Conservation (phyloP, 169 alveolate genomes). For the Condylostoma magnum region DNA sequence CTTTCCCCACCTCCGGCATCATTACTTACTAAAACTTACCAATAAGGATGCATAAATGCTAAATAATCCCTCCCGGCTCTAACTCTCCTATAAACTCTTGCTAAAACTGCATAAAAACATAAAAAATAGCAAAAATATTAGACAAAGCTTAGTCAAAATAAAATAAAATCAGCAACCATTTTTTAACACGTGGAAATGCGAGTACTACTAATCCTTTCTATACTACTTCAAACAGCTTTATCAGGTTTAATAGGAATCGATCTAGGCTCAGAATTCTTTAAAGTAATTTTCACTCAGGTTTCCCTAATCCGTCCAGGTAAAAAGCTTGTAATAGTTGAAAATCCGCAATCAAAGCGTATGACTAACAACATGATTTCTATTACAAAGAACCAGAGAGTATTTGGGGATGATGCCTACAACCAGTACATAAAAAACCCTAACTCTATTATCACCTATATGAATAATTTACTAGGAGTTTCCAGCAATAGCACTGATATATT, state of each 20-base stretch:
- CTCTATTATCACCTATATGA: slow-evolving; percentile 32
- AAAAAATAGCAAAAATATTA: no score
- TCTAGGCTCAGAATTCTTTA: slow-evolving; percentile 27
- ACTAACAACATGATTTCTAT: slow-evolving; percentile 46
- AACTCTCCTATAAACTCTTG: no score
- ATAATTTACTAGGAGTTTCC: slow-evolving; percentile 37
- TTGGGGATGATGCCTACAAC: slow-evolving; percentile 42
- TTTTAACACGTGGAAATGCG: no score
- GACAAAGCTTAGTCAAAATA: no score
- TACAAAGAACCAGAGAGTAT: slow-evolving; percentile 45
- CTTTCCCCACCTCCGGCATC: slow-evolving; percentile 84
- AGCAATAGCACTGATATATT: no score
- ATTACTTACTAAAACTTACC: slow-evolving; percentile 40
- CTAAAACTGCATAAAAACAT: no score
- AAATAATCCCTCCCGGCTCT: not conserved
- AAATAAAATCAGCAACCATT: no score
- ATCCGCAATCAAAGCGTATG: slow-evolving; percentile 54
- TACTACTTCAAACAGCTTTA: no score
- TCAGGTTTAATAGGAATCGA: slow-evolving; percentile 28
- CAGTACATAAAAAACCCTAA: slow-evolving; percentile 51
- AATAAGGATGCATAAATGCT: slow-evolving; percentile 54
- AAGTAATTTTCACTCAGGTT: slow-evolving; percentile 4
- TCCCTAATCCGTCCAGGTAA: slow-evolving; percentile 66
- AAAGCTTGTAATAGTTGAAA: slow-evolving; percentile 68
- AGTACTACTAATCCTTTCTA: no score